These are phyloP conservation scores for Populus hybrid DNA, from an alignment of 441 rosid species.

Conservation along the genomic window DNA sequence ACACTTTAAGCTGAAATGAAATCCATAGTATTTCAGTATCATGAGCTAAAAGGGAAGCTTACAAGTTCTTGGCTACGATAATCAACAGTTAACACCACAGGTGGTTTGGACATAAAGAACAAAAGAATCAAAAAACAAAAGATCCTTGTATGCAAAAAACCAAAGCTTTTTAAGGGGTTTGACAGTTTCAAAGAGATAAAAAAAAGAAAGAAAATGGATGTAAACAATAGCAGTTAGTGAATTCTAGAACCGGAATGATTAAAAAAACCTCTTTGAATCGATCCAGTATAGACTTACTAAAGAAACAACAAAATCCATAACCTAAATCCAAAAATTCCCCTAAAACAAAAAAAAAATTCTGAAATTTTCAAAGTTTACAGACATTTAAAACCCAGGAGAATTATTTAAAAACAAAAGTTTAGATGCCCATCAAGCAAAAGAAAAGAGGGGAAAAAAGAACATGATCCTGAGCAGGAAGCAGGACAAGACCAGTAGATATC, in stretches of 20 bases:
- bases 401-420: neutral
- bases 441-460: neutral
- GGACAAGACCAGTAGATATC: constrained; percentile 32
- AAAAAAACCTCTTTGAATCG: neutral
- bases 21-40: neutral
- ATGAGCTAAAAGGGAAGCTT: neutral
- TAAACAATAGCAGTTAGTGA: constrained; percentile 3
- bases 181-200: neutral
- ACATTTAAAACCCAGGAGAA: neutral
- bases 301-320: neutral
- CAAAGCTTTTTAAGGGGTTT: constrained; percentile 2
- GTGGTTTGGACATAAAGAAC: neutral
- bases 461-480: constrained; percentile 15
- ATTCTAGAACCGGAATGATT: neutral
- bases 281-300: neutral
- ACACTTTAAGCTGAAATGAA: neutral
- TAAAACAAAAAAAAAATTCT: neutral
- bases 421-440: constrained; percentile 6
- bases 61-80: constrained; percentile 2
- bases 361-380: neutral
- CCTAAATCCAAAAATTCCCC: neutral
- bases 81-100: neutral
- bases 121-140: constrained; percentile 7
- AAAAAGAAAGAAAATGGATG: neutral
- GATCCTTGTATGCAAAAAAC: neutral